Evolutionary conservation across 2,329 filamentous ascomycete species (phyloP).

Genomic region (Colletotrichum salicis): DNA sequence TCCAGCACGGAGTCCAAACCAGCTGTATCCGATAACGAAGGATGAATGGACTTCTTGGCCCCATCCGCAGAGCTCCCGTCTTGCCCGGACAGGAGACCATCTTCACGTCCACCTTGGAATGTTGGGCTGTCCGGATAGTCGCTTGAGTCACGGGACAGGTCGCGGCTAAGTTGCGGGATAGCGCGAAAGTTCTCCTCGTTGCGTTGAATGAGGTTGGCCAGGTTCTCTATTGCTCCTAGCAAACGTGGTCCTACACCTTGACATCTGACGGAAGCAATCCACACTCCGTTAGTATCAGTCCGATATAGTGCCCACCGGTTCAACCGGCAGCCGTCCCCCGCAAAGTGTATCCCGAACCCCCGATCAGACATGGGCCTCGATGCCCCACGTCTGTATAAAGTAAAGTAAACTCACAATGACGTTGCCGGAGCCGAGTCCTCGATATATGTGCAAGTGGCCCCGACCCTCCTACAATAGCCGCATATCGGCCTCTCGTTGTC

Average conservation of each 20-base stretch:
- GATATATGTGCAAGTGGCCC: slow-evolving; percentile 46
- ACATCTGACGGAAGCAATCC: slow-evolving; percentile 8
- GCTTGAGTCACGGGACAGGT: slow-evolving; percentile 27
- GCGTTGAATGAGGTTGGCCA: slow-evolving; percentile 33
- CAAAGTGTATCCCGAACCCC: background rate
- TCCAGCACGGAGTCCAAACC: slow-evolving; percentile 34
- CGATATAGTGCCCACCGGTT: background rate
- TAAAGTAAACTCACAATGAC: slow-evolving; percentile 26
- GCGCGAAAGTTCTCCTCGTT: slow-evolving; percentile 34
- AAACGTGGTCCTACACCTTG: slow-evolving; percentile 30
- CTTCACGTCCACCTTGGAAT: slow-evolving; percentile 5
- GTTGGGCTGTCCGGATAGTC: slow-evolving; percentile 31
- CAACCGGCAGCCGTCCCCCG: background rate
- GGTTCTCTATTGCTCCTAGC: slow-evolving; percentile 30
- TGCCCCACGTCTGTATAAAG: background rate
- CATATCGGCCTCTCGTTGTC: slow-evolving; percentile 50
- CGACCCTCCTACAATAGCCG: slow-evolving; percentile 47
- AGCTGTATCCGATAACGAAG: slow-evolving; percentile 18
- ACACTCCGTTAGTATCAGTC: slow-evolving; percentile 12
- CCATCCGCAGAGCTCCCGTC: background rate
- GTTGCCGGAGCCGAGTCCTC: slow-evolving; percentile 30
- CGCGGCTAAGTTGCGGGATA: slow-evolving; percentile 31
- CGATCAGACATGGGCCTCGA: background rate
- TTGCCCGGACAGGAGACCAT: slow-evolving; percentile 1
- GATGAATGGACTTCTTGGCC: background rate